These are phyloP conservation scores for Tillandsia leiboldiana DNA, from an alignment of 176 grass and related monocot genomes.

Conservation along the genomic window DNA sequence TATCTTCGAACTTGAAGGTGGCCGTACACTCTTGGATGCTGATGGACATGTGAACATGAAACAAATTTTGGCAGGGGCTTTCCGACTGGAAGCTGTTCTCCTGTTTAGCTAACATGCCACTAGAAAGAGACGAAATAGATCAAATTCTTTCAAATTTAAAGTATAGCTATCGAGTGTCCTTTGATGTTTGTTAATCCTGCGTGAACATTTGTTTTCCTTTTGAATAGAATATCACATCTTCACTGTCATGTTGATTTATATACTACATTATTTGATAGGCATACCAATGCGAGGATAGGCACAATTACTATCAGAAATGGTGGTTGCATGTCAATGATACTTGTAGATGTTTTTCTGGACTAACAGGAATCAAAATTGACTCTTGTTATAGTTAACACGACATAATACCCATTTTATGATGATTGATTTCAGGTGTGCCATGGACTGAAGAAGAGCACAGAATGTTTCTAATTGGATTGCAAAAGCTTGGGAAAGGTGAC, in stretches of 20 bases:
- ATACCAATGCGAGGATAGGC: not conserved
- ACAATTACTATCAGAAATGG: not conserved
- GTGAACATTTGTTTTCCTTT: no score
- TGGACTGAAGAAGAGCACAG: slow-evolving; percentile 99
- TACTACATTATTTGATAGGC: not conserved
- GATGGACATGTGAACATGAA: no score
- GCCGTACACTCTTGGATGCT: no score
- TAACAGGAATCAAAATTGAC: not conserved
- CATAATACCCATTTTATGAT: not conserved
- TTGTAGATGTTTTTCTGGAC: not conserved
- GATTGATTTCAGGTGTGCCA: slow-evolving; percentile 53
- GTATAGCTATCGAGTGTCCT: no score
- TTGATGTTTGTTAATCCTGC: no score
- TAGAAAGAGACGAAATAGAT: no score
- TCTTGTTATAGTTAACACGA: not conserved
- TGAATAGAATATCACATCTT: not conserved
- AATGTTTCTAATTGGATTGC: slow-evolving; percentile 88
- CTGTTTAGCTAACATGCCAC: no score
- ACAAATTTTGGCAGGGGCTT: no score
- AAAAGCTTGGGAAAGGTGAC: slow-evolving; percentile 95
- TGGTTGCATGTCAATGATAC: not conserved
- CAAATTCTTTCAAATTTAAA: no score
- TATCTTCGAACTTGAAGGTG: no score
- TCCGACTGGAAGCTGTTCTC: no score
- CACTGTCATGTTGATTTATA: not conserved